Percentiles rank a stretch among this genome's conserved stretches.
Evolutionary conservation across 2,329 filamentous ascomycete genomes (phyloP).

Genomic region (Colletotrichum viniferum): DNA sequence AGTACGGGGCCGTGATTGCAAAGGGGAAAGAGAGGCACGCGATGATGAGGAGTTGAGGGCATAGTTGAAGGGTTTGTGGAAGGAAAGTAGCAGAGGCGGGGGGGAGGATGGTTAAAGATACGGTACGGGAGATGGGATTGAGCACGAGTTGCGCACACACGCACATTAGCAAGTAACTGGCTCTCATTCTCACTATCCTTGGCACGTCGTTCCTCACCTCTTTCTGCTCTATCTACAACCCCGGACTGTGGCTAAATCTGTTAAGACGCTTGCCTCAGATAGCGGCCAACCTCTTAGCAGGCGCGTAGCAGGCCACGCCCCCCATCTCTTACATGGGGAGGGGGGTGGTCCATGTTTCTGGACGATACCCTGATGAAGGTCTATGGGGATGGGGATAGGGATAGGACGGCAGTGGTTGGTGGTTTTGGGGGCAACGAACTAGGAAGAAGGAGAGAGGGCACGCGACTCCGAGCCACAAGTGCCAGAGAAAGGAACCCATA

Average conservation of each 20-base stretch:
- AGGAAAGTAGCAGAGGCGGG: not conserved
- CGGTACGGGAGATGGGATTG: not conserved
- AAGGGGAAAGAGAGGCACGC: not conserved
- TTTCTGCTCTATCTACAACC: constrained; percentile 1
- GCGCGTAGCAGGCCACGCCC: constrained; percentile 5
- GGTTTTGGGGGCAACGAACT: not conserved
- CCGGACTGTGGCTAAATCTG: not conserved
- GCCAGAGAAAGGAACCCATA: not conserved
- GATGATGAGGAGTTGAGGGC: not conserved
- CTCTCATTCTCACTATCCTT: constrained; percentile 10
- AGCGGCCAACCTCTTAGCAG: constrained; percentile 6
- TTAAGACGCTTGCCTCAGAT: constrained; percentile 9
- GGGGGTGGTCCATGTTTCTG: not conserved
- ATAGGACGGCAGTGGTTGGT: not conserved
- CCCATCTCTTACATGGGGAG: not conserved
- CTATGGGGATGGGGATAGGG: not conserved
- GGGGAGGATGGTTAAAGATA: not conserved
- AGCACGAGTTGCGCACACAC: not conserved
- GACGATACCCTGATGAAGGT: not conserved
- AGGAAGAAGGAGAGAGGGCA: constrained; percentile 8
- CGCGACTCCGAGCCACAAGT: constrained; percentile 16
- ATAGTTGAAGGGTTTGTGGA: not conserved
- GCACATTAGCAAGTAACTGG: not conserved
- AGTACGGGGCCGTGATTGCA: not conserved
- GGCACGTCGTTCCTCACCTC: not conserved